These are phyloP conservation scores for Beauveria brongniartii DNA, from an alignment of 2,329 filamentous ascomycete species.

Conservation along the genomic window DNA sequence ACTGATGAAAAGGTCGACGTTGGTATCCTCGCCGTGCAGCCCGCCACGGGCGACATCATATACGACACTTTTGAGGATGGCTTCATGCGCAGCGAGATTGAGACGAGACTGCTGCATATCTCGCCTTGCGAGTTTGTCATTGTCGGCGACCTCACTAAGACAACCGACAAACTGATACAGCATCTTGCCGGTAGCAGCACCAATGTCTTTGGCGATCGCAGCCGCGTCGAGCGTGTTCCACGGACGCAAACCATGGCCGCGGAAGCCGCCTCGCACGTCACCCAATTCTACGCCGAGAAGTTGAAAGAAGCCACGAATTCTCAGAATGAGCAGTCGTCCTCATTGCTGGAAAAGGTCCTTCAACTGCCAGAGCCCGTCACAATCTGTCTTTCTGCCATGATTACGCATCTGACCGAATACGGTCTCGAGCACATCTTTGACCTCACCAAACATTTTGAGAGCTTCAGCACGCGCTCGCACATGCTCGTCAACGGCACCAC, in stretches of 20 bases:
- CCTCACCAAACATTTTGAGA: constrained; percentile 92
- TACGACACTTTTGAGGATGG: constrained; percentile 95
- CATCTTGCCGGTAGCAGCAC: constrained; percentile 84
- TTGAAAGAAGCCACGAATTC: constrained; percentile 53
- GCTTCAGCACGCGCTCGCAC: constrained; percentile 86
- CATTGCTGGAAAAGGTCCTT: constrained; percentile 77
- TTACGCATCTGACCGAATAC: constrained; percentile 84
- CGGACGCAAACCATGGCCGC: constrained; percentile 75
- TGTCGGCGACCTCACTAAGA: constrained; percentile 81
- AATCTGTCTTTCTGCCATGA: constrained; percentile 93
- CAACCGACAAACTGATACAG: constrained; percentile 84
- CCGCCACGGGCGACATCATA: constrained; percentile 89
- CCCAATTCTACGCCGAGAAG: constrained; percentile 85
- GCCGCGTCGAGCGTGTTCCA: constrained; percentile 71
- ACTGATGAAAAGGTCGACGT: constrained; percentile 92
- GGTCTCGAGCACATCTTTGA: constrained; percentile 93
- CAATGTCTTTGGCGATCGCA: constrained; percentile 86
- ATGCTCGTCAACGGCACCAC: constrained; percentile 97
- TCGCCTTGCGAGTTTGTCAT: constrained; percentile 93
- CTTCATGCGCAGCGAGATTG: constrained; percentile 94
- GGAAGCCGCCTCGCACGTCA: constrained; percentile 80
- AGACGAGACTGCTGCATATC: constrained; percentile 91
- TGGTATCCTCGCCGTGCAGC: constrained; percentile 88
- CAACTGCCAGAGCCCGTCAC: constrained; percentile 78
- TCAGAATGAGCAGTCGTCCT: constrained; percentile 47